Percentiles rank a stretch among this genome's conserved stretches.
These are phyloP conservation scores for Senecio squalidus DNA, from an alignment of 140 eudicot species.

Conservation along the genomic window DNA sequence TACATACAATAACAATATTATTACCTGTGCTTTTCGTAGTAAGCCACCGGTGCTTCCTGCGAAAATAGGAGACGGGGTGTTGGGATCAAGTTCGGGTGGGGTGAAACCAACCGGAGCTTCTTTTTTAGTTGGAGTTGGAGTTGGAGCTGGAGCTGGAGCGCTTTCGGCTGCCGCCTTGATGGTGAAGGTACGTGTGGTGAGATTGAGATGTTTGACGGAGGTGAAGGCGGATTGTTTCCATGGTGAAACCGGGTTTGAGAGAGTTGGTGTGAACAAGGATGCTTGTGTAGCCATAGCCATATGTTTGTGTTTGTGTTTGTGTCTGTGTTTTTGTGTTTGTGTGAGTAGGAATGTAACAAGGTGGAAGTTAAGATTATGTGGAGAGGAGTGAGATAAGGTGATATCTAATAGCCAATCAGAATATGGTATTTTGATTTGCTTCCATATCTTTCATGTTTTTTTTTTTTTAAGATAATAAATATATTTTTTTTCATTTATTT, in stretches of 20 bases:
- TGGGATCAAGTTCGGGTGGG: slow-evolving; percentile 91
- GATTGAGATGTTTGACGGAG: slow-evolving; percentile 33
- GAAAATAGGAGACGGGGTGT: slow-evolving; percentile 92
- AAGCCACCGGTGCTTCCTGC: slow-evolving; percentile 91
- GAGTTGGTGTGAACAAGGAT: slow-evolving; percentile 44
- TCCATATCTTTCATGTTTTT: slow-evolving; percentile 11
- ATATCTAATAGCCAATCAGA: slow-evolving; percentile 53
- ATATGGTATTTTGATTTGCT: slow-evolving; percentile 46
- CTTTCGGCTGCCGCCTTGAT: slow-evolving; percentile 39
- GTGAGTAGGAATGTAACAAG: slow-evolving; percentile 17
- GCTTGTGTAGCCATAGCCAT: slow-evolving; percentile 85
- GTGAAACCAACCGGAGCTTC: slow-evolving; percentile 84
- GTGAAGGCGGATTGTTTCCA: slow-evolving; percentile 45
- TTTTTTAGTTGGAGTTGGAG: neutral
- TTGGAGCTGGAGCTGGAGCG: slow-evolving; percentile 10
- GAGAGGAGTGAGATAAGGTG: slow-evolving; percentile 59
- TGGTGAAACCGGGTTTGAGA: slow-evolving; percentile 40
- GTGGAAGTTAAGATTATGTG: slow-evolving; percentile 14
- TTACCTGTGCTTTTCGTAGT: slow-evolving; percentile 67
- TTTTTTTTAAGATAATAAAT: neutral
- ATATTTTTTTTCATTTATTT: neutral
- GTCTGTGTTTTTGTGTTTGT: slow-evolving; percentile 10
- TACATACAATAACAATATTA: too few species aligned
- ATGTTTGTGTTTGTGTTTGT: slow-evolving; percentile 19
- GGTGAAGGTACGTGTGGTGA: slow-evolving; percentile 39